Percentiles rank a stretch among this genome's conserved stretches.
Evolutionary conservation across 2,329 filamentous ascomycete genomes (phyloP).

Genomic region (Claviceps sorghi): DNA sequence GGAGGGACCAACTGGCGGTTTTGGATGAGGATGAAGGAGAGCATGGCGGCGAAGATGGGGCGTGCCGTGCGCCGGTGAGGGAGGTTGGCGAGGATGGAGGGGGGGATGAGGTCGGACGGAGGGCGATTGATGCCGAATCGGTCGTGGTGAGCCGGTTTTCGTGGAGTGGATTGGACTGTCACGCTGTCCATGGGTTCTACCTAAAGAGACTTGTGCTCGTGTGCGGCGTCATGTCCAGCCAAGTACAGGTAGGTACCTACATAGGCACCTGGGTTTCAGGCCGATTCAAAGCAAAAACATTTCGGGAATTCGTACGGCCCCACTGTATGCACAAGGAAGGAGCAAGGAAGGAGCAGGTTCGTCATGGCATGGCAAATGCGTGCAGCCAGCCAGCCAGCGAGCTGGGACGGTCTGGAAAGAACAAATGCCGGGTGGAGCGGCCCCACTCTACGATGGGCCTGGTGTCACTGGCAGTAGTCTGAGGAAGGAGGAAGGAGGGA

Average conservation of each 20-base stretch:
- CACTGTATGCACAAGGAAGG: neutral
- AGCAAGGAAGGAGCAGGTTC: neutral
- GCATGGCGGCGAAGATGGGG: conserved; percentile 26
- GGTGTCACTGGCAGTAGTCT: too few species aligned
- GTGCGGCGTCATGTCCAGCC: too few species aligned
- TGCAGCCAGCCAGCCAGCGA: neutral
- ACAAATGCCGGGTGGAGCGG: neutral
- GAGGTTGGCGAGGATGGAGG: neutral
- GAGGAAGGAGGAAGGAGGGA: neutral
- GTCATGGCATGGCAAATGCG: neutral
- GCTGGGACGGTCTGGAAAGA: neutral
- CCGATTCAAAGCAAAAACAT: too few species aligned
- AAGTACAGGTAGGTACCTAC: too few species aligned
- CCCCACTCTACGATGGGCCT: neutral
- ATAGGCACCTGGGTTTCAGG: too few species aligned
- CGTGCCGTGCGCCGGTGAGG: neutral
- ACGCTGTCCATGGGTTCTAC: too few species aligned
- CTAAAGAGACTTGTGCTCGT: too few species aligned
- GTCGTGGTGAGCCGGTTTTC: too few species aligned
- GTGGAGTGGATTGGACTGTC: too few species aligned
- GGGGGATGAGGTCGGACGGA: neutral
- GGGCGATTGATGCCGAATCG: too few species aligned
- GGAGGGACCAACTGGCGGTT: conserved; percentile 56
- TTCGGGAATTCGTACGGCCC: too few species aligned
- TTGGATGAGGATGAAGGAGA: conserved; percentile 82